These are phyloP conservation scores for Botrytis aclada DNA, from an alignment of 2,329 filamentous ascomycete genomes.

Conservation along the genomic window DNA sequence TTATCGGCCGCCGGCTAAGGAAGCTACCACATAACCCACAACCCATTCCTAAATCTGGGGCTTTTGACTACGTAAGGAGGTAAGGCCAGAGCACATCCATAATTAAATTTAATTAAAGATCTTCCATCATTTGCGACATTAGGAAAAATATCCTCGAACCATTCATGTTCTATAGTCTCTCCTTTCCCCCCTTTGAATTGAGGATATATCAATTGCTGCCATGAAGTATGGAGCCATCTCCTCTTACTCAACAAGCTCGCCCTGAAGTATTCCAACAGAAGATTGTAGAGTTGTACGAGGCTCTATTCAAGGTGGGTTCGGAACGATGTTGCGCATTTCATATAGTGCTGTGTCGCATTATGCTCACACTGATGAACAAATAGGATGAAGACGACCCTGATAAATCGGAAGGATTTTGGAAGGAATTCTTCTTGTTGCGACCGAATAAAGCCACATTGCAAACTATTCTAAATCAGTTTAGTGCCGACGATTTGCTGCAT, in stretches of 20 bases:
- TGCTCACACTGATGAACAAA: constrained; percentile 28
- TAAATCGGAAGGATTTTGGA: constrained; percentile 88
- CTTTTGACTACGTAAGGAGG: constrained; percentile 1
- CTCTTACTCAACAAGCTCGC: constrained; percentile 85
- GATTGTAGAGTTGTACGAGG: constrained; percentile 84
- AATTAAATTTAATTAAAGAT: background rate
- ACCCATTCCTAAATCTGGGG: background rate
- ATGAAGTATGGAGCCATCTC: constrained; percentile 76
- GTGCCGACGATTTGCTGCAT: constrained; percentile 71
- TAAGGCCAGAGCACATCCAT: constrained; percentile 6
- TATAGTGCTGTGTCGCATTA: background rate
- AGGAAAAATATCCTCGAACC: background rate
- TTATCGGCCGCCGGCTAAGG: constrained; percentile 8
- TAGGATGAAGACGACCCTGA: constrained; percentile 65
- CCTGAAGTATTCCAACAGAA: constrained; percentile 93
- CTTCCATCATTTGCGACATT: constrained; percentile 5
- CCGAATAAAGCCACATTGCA: constrained; percentile 71
- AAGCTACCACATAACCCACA: background rate
- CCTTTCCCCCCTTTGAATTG: background rate
- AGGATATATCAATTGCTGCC: constrained; percentile 24
- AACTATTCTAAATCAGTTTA: constrained; percentile 65
- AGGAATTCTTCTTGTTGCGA: constrained; percentile 87
- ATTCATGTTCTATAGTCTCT: background rate
- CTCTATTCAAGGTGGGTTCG: constrained; percentile 67
- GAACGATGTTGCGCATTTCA: constrained; percentile 7